A percentile compares a stretch with the other conserved stretches of the same genome.
Evolutionary conservation across 495 filamentous ascomycete genomes (phyloP).

Genomic region (Daldinia loculata): DNA sequence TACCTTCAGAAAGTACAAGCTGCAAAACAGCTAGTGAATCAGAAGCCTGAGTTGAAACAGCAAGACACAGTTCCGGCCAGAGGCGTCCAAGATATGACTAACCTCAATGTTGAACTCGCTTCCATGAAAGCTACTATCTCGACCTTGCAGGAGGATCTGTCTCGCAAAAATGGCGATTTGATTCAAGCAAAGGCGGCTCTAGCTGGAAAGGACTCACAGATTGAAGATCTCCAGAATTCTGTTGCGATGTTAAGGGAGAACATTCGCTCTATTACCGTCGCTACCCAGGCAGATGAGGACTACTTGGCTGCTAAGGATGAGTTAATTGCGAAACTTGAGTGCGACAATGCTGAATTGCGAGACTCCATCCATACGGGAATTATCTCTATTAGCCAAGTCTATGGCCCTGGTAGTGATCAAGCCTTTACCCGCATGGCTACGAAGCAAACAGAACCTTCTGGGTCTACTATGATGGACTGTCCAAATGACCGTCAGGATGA

Average conservation of each 20-base stretch:
- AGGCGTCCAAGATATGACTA: neutral
- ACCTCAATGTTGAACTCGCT: neutral
- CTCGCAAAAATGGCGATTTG: conserved; percentile 6
- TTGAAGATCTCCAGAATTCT: neutral
- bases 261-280: neutral
- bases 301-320: neutral
- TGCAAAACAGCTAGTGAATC: neutral
- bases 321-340: neutral
- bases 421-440: conserved; percentile 2
- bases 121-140: conserved; percentile 4
- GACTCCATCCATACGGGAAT: conserved; percentile 22
- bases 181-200: conserved; percentile 10
- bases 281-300: neutral
- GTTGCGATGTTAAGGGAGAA: neutral
- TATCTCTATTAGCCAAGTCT: conserved; percentile 14
- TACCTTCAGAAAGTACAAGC: conserved; percentile 4
- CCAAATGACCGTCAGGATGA: neutral
- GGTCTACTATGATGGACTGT: neutral
- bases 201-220: conserved; percentile 8
- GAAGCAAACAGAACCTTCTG: neutral
- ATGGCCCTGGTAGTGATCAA: conserved; percentile 11
- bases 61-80: neutral
- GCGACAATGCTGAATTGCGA: conserved; percentile 5
- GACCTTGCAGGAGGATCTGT: conserved; percentile 7
- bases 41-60: neutral